Base-by-base conservation (phyloP, 164 flowering plant genomes). In the Annona cherimola region DNA sequence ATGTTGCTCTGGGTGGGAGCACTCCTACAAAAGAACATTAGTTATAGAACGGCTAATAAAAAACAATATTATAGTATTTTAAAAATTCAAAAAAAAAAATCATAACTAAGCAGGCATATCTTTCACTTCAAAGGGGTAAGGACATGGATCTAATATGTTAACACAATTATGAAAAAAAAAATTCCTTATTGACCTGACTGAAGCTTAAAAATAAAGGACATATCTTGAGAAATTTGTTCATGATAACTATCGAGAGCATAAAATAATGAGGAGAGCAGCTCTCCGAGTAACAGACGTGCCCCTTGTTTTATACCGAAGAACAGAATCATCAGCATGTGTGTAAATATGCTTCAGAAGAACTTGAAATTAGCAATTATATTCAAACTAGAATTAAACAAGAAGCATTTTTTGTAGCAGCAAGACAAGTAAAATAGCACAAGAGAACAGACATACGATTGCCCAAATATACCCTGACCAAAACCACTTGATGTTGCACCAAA, bases 391-490 rank as follows among this genome's bases (percentile, higher is more conserved):
- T 7, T 50, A 26, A 26, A 26, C 41, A 11, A 71, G 40, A n/a
- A 18, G 40, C 19, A 61, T 12, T 14, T 61, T 61, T 4, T n/a
- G n/a, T 20, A 12, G 5, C 63, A 5, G n/a, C 35, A 50, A 50
- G 18, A 63, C 4, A 4, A 43, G 20, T 4, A 66, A 54, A 4
- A 54, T 12, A 70, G n/a, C 46, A 14, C 12, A 43, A 20, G 35
- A 50, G 35, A 26, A 59, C 8, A 63, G 57, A 79, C 87, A 45
- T 89, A 95, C 98, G 54, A 20, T 73, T 87, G 91, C 60, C 93
- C 96, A 80, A 85, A 75, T 45, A 78, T 73, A 71, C 61, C 78
- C 81, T 87, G 93, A 55, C 89, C 87, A 79, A 87, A 86, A 45
- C 74, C 46, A 75, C 78, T 78, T 70, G 87, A 42, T 12, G 69